These are phyloP conservation scores for Diutina sp. DNA, from an alignment of 1,139 yeast species.

Conservation along the genomic window DNA sequence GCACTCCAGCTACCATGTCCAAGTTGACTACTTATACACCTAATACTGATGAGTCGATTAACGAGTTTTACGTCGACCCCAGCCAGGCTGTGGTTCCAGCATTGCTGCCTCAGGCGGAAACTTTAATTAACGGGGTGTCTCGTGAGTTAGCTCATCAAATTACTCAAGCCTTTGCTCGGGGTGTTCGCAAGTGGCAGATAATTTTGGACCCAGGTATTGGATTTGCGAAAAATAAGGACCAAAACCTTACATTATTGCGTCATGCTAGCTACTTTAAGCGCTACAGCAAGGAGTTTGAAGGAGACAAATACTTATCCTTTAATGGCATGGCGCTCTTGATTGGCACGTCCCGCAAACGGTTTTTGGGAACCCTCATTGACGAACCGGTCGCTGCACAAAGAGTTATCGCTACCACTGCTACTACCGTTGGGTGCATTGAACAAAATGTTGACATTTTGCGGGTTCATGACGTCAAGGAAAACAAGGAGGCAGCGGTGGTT, in stretches of 20 bases:
- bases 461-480: slow-evolving; percentile 73
- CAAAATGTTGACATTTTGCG: slow-evolving; percentile 73
- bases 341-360: slow-evolving; percentile 83
- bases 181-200: slow-evolving; percentile 81
- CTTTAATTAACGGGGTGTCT: slow-evolving; percentile 35
- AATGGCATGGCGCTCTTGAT: slow-evolving; percentile 53
- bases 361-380: slow-evolving; percentile 61
- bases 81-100: slow-evolving; percentile 13
- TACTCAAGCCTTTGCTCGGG: slow-evolving; percentile 41
- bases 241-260: slow-evolving; percentile 56
- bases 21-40: slow-evolving; percentile 41
- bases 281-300: slow-evolving; percentile 22
- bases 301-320: slow-evolving; percentile 22
- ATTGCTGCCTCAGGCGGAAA: slow-evolving; percentile 2
- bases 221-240: slow-evolving; percentile 65
- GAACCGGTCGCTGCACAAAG: slow-evolving; percentile 41
- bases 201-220: slow-evolving; percentile 93
- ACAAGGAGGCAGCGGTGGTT: slow-evolving; percentile 47
- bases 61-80: slow-evolving; percentile 25
- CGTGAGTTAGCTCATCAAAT: slow-evolving; percentile 53
- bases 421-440: slow-evolving; percentile 62
- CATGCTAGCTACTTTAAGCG: slow-evolving; percentile 43
- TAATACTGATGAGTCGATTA: slow-evolving; percentile 24
- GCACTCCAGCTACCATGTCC: slow-evolving; percentile 67
- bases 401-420: slow-evolving; percentile 65